Conservation (phyloP, 148 eudicot genomes). For the Chenopodium berlandieri region DNA sequence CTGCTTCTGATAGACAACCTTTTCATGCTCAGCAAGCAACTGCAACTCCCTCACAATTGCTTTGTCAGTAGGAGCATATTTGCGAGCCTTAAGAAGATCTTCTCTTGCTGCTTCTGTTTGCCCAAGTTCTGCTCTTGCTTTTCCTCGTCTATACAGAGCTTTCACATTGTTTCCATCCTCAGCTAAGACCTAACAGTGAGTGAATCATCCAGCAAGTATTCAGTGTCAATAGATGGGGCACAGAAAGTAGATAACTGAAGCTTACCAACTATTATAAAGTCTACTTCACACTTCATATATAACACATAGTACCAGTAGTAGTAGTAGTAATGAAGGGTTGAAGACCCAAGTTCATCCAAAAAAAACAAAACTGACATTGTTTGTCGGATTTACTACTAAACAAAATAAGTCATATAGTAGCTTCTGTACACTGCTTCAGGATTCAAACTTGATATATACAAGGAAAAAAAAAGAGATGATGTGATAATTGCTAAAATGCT, state of each 20-base stretch:
- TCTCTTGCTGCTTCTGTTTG: constrained; percentile 92
- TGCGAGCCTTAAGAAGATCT: constrained; percentile 82
- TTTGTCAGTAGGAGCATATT: constrained; percentile 78
- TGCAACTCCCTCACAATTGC: constrained; percentile 71
- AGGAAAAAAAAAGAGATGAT: background rate
- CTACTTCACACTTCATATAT: no score
- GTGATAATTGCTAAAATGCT: background rate
- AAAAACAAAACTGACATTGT: background rate
- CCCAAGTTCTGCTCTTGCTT: constrained; percentile 89
- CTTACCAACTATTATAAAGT: background rate
- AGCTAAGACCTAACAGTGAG: constrained; percentile 49
- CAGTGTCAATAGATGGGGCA: background rate
- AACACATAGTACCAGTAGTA: no score
- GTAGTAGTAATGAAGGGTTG: background rate
- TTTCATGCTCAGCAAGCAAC: constrained; percentile 66
- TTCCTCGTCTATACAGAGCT: constrained; percentile 88
- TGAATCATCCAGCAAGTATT: background rate
- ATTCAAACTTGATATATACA: background rate
- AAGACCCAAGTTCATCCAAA: no score
- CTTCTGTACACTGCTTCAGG: background rate
- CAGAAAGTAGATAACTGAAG: background rate
- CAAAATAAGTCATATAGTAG: background rate
- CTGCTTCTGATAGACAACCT: constrained; percentile 37
- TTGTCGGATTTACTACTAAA: background rate
- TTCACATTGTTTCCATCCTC: constrained; percentile 88